phyloP scores from a whole-genome alignment of 257 asterid genomes.

The Fraxinus cuspidata region DNA sequence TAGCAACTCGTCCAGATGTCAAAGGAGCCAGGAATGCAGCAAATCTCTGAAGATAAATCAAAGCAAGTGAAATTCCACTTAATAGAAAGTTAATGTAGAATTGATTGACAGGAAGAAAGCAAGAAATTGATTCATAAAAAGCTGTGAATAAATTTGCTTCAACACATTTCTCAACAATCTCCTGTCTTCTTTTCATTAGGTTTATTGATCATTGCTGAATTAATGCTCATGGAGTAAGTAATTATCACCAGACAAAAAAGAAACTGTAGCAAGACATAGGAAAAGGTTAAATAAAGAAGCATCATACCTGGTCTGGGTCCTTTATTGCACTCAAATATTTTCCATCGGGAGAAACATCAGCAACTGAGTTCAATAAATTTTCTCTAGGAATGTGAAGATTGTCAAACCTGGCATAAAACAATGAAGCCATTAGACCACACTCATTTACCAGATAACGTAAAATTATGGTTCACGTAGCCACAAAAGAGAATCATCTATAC shows the following conservation, averaged over 20 bases:
- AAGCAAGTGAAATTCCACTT: conserved; percentile 20
- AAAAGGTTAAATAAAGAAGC: conserved; percentile 16
- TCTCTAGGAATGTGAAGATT: conserved; percentile 89
- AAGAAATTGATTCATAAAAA: conserved; percentile 8
- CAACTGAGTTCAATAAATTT: conserved; percentile 87
- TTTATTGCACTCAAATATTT: conserved; percentile 79
- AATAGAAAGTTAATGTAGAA: not conserved
- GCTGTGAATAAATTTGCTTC: not conserved
- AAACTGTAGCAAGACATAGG: not conserved
- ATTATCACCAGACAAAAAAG: not conserved
- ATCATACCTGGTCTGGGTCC: conserved; percentile 84
- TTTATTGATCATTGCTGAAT: not conserved
- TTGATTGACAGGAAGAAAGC: conserved; percentile 6
- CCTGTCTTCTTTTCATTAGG: not conserved
- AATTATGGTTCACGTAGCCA: not conserved
- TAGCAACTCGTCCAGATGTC: conserved; percentile 96
- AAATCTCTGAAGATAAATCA: conserved; percentile 65
- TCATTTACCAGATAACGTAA: conserved; percentile 4
- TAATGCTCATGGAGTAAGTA: not conserved
- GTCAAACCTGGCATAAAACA: conserved; percentile 71
- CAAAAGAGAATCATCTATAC: conserved; percentile 33
- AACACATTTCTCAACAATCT: not conserved
- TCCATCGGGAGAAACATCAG: conserved; percentile 92
- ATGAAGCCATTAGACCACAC: conserved; percentile 12
- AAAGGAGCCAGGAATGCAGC: conserved; percentile 97